Percentiles rank a stretch among this genome's conserved stretches.
These are phyloP conservation scores for Fusarium udum DNA, from an alignment of 2,329 filamentous ascomycete genomes.

Conservation along the genomic window DNA sequence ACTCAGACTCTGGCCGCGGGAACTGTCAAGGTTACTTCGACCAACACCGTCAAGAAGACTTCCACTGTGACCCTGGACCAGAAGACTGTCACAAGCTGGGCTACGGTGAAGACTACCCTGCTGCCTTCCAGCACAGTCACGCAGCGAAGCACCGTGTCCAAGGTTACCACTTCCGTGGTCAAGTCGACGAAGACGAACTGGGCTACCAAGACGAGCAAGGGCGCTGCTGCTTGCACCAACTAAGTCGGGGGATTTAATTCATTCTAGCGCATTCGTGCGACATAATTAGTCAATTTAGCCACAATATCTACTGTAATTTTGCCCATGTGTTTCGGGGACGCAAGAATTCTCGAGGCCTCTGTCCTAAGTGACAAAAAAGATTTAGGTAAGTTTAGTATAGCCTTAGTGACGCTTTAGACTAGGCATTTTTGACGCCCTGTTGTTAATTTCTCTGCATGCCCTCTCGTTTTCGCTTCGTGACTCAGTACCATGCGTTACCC, in stretches of 20 bases:
- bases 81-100: conserved; percentile 28
- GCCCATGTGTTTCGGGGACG: not conserved
- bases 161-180: conserved; percentile 22
- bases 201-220: conserved; percentile 29
- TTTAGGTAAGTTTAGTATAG: not conserved
- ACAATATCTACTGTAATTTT: not conserved
- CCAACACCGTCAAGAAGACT: conserved; percentile 27
- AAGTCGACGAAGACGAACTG: conserved; percentile 25
- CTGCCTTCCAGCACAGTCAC: conserved; percentile 34
- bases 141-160: conserved; percentile 22
- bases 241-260: not conserved
- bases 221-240: conserved; percentile 26
- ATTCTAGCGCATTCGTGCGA: not conserved
- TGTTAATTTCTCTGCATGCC: not conserved
- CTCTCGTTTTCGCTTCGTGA: not conserved
- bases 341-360: not conserved
- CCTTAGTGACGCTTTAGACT: not conserved
- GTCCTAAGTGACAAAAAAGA: not conserved
- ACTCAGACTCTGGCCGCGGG: conserved; percentile 9
- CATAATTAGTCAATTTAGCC: not conserved
- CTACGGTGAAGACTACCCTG: conserved; percentile 39
- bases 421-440: not conserved
- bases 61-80: not conserved
- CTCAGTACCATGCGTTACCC: conserved; percentile 9
- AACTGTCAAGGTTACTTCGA: conserved; percentile 23